These are phyloP conservation scores for Kazachstania kunashirensis DNA, from an alignment of 805 yeast species.

Conservation along the genomic window DNA sequence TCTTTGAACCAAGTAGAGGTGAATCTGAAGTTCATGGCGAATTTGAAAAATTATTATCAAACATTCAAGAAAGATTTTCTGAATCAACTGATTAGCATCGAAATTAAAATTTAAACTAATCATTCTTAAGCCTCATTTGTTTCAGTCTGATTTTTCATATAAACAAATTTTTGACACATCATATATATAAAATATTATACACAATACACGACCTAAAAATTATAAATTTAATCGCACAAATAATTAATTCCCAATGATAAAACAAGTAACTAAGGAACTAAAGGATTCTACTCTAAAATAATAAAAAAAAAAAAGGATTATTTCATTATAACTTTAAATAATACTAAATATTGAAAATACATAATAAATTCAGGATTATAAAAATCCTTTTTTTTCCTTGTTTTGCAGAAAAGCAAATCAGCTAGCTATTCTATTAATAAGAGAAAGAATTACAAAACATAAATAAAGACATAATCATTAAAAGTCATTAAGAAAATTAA, in stretches of 20 bases:
- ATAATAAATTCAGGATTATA: too few species aligned
- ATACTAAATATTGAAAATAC: too few species aligned
- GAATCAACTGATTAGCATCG: slow-evolving; percentile 71
- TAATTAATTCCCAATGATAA: neutral
- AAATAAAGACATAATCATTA: neutral
- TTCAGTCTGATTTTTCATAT: too few species aligned
- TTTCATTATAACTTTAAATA: too few species aligned
- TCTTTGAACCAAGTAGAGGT: slow-evolving; percentile 92
- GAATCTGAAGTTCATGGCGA: slow-evolving; percentile 65
- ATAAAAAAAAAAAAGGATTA: too few species aligned
- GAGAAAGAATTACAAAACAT: neutral
- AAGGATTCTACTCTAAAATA: neutral
- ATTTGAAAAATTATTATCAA: slow-evolving; percentile 64
- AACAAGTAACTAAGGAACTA: neutral
- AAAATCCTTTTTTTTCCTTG: too few species aligned
- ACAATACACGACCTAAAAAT: neutral
- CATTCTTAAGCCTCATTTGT: too few species aligned
- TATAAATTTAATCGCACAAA: too few species aligned
- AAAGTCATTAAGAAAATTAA: neutral
- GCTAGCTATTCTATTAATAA: too few species aligned
- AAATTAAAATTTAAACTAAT: neutral
- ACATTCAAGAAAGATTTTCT: slow-evolving; percentile 83
- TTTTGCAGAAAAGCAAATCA: too few species aligned
- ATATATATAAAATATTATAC: neutral
- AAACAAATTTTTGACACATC: too few species aligned